Percentiles rank a stretch among this genome's conserved stretches.
Conservation (phyloP, 1,284 basidiomycete species). For the Cryptococcus neoformans region DNA sequence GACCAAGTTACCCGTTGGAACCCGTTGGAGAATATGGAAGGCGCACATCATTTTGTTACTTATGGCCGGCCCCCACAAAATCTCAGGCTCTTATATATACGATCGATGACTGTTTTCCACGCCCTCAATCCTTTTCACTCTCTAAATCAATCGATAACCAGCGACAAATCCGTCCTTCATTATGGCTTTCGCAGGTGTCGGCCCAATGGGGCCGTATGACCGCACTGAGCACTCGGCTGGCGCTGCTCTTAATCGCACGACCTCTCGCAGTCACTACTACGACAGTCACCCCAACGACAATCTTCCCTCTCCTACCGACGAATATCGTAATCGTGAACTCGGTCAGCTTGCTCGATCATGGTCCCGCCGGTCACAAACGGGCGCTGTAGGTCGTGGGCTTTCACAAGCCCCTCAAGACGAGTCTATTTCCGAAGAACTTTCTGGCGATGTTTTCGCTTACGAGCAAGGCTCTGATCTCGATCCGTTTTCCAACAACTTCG, state of each 20-base stretch:
- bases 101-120: no score
- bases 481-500: slow-evolving; percentile 50
- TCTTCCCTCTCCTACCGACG: background rate
- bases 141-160: no score
- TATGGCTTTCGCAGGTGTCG: no score
- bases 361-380: slow-evolving; percentile 25
- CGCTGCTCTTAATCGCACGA: background rate
- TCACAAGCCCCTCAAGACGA: slow-evolving; percentile 13
- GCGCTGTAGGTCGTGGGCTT: no score
- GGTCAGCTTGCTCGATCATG: slow-evolving; percentile 40
- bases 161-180: no score
- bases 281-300: slow-evolving; percentile 2
- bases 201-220: background rate
- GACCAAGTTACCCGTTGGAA: no score
- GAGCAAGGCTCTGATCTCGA: slow-evolving; percentile 46
- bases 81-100: no score
- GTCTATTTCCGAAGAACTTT: no score
- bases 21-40: no score
- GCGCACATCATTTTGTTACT: no score
- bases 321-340: background rate
- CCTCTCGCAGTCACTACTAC: slow-evolving; percentile 3
- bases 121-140: no score
- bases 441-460: slow-evolving; percentile 30
- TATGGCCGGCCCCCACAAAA: no score
- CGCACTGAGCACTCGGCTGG: slow-evolving; percentile 4